Evolutionary conservation across 768 basidiomycete genomes (phyloP), one percentile per base, ranked within the genome.

Genomic region (Russula sp.): DNA sequence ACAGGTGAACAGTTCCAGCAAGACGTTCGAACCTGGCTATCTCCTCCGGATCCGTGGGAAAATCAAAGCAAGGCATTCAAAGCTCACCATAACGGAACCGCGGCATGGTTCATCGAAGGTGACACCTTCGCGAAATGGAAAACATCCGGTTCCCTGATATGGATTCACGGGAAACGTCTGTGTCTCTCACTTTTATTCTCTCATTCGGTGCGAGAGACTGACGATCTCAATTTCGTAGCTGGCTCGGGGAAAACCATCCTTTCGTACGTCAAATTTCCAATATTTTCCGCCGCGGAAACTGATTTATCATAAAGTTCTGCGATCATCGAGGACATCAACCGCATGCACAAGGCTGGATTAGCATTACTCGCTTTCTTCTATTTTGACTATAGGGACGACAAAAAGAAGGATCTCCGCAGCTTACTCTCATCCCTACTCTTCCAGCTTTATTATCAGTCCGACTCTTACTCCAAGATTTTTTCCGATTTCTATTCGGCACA

Each of bases 131-230:
- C 7, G 9, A 10, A 53, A 44, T 60, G 59, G 59, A 60, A 53
- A 45, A 5, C 31, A 4, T 52, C 59, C 3, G 31, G 40, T 31
- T 51, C 49, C 1, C 39, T 20, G 14, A 40, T 59, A 42, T 59
- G 57, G 57, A 34, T 59, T 16, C 27, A 44, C 9, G 58, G 49
- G 42, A 59, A 51, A 34, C 58, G 50, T 59, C 27, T 27, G 49
- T 52, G 2, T 51, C 27, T 32, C 13, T 37, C 34, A 2, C 3
- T 6, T 14, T 9, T 20, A 32, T 50, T 11, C 27, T 20, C 13
- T 20, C 7, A 16, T 3, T n/a, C 18, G 6, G 8, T 18, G 44
- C 14, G n/a, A 7, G 13, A 13, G 5, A 50, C 11, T 37, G 20
- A 37, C 10, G 32, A 14, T 49, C 20, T 49, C 11, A 16, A 16